Evolutionary conservation across 805 yeast genomes (phyloP).

Genomic region (Candida ipomoeae): DNA sequence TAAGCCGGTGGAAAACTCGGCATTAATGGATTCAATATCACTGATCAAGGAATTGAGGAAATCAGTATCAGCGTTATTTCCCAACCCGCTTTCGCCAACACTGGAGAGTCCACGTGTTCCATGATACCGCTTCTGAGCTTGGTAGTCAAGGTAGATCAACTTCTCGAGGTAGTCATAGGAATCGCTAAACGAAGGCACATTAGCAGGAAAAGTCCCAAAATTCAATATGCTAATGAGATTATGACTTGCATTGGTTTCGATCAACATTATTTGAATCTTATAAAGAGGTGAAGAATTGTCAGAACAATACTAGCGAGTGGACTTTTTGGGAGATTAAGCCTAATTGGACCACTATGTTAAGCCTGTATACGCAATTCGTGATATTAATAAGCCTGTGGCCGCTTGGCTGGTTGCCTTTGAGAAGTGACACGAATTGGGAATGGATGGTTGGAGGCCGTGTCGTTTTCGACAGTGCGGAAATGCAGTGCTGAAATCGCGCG

Average conservation of each 20-base stretch:
- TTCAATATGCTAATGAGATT: constrained; percentile 24
- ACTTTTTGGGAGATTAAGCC: neutral
- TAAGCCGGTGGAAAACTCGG: constrained; percentile 21
- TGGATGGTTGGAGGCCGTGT: neutral
- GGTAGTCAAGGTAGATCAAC: constrained; percentile 35
- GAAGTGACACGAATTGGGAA: neutral
- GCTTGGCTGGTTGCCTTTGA: neutral
- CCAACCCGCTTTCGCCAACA: neutral
- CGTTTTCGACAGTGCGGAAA: constrained; percentile 3
- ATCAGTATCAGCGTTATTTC: neutral
- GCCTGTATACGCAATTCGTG: neutral
- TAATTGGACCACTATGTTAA: neutral
- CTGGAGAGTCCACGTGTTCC: neutral
- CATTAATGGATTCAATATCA: constrained; percentile 24
- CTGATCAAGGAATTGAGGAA: constrained; percentile 17
- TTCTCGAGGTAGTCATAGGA: constrained; percentile 32
- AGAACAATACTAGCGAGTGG: neutral
- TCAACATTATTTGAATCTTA: constrained; percentile 17
- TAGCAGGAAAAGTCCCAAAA: constrained; percentile 36
- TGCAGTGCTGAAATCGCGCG: constrained; percentile 2
- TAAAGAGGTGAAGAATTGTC: neutral
- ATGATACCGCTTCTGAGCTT: constrained; percentile 23
- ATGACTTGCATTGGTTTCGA: constrained; percentile 26
- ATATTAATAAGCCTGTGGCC: neutral
- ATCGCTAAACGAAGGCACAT: constrained; percentile 31